These are phyloP conservation scores for Rutstroemia sp. DNA, from an alignment of 2,329 filamentous ascomycete species.

Conservation along the genomic window DNA sequence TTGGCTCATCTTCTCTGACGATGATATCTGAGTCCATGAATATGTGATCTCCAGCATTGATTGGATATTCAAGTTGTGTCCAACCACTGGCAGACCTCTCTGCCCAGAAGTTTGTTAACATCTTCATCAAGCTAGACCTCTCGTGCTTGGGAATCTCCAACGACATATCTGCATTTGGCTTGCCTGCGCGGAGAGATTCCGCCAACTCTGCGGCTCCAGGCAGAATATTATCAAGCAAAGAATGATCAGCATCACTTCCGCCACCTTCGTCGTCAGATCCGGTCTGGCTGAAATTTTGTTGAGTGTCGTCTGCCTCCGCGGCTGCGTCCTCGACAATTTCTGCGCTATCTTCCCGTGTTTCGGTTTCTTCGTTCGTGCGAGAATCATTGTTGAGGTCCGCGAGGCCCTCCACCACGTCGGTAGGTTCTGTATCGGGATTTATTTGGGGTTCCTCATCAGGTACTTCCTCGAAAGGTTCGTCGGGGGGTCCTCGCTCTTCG, in stretches of 20 bases:
- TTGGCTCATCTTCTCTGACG: constrained; percentile 93
- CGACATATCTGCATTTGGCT: constrained; percentile 51
- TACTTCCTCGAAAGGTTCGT: constrained; percentile 37
- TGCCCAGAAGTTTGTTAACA: constrained; percentile 96
- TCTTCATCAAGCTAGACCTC: constrained; percentile 87
- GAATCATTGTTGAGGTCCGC: constrained; percentile 21
- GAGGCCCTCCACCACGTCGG: constrained; percentile 27
- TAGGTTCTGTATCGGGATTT: constrained; percentile 24
- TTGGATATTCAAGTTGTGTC: constrained; percentile 85
- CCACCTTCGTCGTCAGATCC: constrained; percentile 63
- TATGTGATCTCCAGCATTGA: constrained; percentile 83
- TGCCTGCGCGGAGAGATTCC: constrained; percentile 45
- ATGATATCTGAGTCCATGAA: constrained; percentile 97
- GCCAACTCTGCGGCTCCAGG: constrained; percentile 56
- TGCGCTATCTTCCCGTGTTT: constrained; percentile 26
- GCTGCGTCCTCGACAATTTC: constrained; percentile 25
- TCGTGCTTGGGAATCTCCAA: constrained; percentile 85
- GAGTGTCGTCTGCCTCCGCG: constrained; percentile 37
- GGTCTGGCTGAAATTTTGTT: constrained; percentile 45
- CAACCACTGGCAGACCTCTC: constrained; percentile 94
- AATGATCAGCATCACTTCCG: constrained; percentile 66
- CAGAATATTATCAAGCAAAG: constrained; percentile 60
- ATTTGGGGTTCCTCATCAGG: constrained; percentile 33
- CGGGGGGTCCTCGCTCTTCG: constrained; percentile 62
- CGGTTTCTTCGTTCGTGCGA: constrained; percentile 11